Percentiles rank a stretch among this genome's conserved stretches.
These are phyloP conservation scores for Martensiomyces pterosporus DNA, from an alignment of 192 early-diverging fungal species.

Conservation along the genomic window DNA sequence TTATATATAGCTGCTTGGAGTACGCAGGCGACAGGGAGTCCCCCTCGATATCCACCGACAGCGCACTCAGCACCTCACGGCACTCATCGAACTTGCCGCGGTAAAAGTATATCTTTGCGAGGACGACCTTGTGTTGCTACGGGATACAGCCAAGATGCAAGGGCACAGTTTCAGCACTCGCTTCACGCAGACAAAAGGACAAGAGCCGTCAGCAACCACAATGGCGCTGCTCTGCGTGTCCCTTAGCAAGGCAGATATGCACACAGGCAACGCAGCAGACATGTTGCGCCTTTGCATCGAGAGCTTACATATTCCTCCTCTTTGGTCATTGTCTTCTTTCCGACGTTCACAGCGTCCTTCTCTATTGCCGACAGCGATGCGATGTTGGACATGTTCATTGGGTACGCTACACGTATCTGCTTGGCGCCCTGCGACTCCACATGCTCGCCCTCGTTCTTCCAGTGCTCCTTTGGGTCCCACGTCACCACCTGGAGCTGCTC, in stretches of 20 bases:
- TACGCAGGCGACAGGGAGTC: constrained; percentile 55
- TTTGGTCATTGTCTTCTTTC: constrained; percentile 21
- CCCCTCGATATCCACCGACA: constrained; percentile 32
- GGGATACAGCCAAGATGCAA: background rate
- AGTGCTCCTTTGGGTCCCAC: constrained; percentile 39
- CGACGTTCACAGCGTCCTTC: constrained; percentile 12
- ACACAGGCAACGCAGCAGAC: too few species aligned
- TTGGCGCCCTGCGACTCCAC: background rate
- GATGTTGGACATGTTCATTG: constrained; percentile 33
- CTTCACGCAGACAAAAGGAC: too few species aligned
- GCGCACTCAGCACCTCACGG: constrained; percentile 10
- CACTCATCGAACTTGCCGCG: constrained; percentile 50
- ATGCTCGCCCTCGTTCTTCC: constrained; percentile 25
- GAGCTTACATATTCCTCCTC: constrained; percentile 25
- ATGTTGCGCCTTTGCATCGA: background rate
- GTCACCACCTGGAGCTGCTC: constrained; percentile 26
- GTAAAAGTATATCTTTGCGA: constrained; percentile 60
- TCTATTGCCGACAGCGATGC: constrained; percentile 20
- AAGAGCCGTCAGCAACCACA: too few species aligned
- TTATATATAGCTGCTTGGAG: constrained; percentile 54
- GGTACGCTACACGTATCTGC: constrained; percentile 17
- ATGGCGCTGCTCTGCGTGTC: too few species aligned
- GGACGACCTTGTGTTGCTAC: constrained; percentile 45
- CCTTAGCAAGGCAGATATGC: too few species aligned
- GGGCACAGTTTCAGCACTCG: background rate